These are phyloP conservation scores for Myrica gale DNA, from an alignment of 306 rosid species.

Conservation along the genomic window DNA sequence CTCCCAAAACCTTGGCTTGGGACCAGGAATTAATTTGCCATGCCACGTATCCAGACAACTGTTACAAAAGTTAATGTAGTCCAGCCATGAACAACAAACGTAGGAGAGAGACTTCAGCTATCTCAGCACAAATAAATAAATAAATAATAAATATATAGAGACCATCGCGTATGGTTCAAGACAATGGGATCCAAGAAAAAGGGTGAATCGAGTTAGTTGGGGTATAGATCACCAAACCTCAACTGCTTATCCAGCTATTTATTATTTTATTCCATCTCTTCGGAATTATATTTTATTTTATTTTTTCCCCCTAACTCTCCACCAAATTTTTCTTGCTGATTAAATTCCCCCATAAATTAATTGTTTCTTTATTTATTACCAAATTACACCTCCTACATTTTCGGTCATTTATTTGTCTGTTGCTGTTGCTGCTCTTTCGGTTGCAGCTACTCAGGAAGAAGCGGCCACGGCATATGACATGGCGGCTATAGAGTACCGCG, in stretches of 20 bases:
- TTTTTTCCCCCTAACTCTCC: conserved; percentile 18
- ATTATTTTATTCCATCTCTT: background rate
- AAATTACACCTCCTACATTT: background rate
- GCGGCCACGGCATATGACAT: conserved; percentile 88
- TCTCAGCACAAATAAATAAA: background rate
- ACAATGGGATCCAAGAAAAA: conserved; percentile 11
- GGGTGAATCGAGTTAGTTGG: conserved; percentile 51
- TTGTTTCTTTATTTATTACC: background rate
- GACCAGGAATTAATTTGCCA: too few species aligned
- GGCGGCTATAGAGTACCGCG: conserved; percentile 88
- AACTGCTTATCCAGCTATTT: conserved; percentile 62
- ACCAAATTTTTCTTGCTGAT: conserved; percentile 37
- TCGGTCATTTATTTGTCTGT: background rate
- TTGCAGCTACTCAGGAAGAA: conserved; percentile 90
- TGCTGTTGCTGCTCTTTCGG: background rate
- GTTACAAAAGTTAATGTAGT: too few species aligned
- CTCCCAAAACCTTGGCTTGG: too few species aligned
- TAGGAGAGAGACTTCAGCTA: too few species aligned
- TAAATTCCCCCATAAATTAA: conserved; percentile 2
- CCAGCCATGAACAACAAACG: too few species aligned
- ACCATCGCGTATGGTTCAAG: conserved; percentile 27
- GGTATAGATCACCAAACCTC: conserved; percentile 76
- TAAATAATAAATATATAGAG: background rate
- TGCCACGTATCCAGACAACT: too few species aligned
- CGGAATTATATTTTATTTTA: background rate